Evolutionary conservation across 768 basidiomycete species (phyloP).

Genomic region (Termitomyces eurrhizus): DNA sequence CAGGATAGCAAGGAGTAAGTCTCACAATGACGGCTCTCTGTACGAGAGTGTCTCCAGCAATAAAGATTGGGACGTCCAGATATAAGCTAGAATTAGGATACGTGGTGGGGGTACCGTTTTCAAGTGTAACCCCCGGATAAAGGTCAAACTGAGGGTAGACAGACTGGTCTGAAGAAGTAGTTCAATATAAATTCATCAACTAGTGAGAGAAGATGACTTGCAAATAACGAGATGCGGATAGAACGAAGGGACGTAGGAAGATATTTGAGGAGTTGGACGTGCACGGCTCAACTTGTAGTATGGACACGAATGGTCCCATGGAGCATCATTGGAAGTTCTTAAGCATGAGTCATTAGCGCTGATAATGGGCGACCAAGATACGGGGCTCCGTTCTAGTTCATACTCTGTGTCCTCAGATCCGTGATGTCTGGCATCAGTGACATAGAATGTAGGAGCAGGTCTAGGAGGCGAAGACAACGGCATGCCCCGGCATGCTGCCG

Average conservation of each 20-base stretch:
- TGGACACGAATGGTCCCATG: conserved; percentile 16
- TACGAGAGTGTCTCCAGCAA: not conserved
- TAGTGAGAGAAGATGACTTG: conserved; percentile 2
- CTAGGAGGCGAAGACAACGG: conserved; percentile 39
- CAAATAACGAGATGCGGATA: conserved; percentile 18
- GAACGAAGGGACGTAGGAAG: conserved; percentile 13
- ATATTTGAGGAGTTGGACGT: conserved; percentile 15
- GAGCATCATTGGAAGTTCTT: not conserved
- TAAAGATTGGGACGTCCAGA: not conserved
- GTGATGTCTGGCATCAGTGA: conserved; percentile 32
- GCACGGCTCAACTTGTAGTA: not conserved
- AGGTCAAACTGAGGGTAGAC: conserved; percentile 31
- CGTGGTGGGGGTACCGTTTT: not conserved
- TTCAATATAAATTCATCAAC: conserved; percentile 8
- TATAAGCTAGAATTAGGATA: not conserved
- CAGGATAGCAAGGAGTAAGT: conserved; percentile 20
- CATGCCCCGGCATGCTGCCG: conserved; percentile 49
- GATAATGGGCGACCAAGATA: conserved; percentile 28
- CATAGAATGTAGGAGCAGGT: conserved; percentile 30
- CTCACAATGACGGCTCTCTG: conserved; percentile 2
- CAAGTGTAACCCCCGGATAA: not conserved
- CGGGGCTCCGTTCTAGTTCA: not conserved
- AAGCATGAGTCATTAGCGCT: not conserved
- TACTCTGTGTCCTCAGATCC: conserved; percentile 22
- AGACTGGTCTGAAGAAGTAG: conserved; percentile 23